Percentiles rank a stretch among this genome's conserved stretches.
Evolutionary conservation across 2,329 filamentous ascomycete genomes (phyloP).

Genomic region (Fragosphaeria purpurea): DNA sequence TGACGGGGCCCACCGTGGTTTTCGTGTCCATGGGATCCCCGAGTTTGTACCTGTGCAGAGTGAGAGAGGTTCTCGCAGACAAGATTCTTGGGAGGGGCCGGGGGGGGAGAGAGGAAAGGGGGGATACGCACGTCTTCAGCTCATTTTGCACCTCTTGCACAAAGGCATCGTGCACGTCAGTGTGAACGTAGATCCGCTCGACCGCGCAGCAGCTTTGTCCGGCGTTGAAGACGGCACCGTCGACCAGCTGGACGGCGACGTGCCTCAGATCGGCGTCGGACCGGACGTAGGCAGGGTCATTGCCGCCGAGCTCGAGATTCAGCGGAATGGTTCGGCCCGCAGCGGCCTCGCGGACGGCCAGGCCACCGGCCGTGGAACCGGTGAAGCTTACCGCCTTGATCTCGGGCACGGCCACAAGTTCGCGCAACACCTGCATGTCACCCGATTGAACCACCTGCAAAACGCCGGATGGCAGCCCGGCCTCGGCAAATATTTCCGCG

Average conservation of each 20-base stretch:
- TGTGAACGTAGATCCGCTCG: conserved; percentile 82
- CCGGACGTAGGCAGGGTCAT: conserved; percentile 84
- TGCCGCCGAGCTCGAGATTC: conserved; percentile 82
- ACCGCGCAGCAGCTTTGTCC: conserved; percentile 91
- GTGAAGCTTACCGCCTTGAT: conserved; percentile 84
- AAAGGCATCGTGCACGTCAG: conserved; percentile 73
- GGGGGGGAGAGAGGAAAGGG: too few species aligned
- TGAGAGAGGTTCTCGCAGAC: too few species aligned
- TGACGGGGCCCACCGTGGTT: conserved; percentile 79
- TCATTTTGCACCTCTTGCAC: conserved; percentile 70
- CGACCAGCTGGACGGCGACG: conserved; percentile 88
- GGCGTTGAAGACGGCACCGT: conserved; percentile 92
- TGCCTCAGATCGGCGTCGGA: conserved; percentile 77
- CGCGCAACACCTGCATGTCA: conserved; percentile 63
- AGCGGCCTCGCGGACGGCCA: conserved; percentile 79
- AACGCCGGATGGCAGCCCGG: conserved; percentile 71
- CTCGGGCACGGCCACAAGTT: conserved; percentile 64
- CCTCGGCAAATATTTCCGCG: conserved; percentile 61
- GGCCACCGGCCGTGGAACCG: conserved; percentile 75
- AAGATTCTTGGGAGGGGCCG: too few species aligned
- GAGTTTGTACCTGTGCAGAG: conserved; percentile 65
- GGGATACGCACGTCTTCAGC: too few species aligned
- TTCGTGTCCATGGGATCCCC: conserved; percentile 71
- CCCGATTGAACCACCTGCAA: conserved; percentile 89
- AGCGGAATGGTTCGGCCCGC: conserved; percentile 75